Conservation (phyloP, 1,284 basidiomycete genomes). For the Heterobasidion occidentale region DNA sequence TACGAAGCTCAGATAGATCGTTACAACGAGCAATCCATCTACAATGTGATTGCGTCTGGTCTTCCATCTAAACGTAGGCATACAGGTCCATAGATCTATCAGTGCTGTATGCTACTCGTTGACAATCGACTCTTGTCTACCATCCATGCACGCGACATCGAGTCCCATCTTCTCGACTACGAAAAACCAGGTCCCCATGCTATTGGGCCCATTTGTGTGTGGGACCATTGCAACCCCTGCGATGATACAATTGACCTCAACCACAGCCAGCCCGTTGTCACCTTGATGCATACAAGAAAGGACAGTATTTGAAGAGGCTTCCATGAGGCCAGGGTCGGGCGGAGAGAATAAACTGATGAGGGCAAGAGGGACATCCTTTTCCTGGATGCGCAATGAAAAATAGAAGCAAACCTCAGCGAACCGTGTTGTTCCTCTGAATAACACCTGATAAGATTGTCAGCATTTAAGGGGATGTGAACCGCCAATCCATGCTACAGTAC, state of each 20-base stretch:
- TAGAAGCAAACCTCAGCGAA: conserved; percentile 20
- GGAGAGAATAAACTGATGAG: not conserved
- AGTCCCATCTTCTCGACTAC: not conserved
- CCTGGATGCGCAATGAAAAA: conserved; percentile 7
- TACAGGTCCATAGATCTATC: no score
- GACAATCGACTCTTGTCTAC: not conserved
- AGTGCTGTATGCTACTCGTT: not conserved
- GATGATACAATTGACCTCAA: conserved; percentile 12
- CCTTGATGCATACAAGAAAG: conserved; percentile 14
- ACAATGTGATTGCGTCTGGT: no score
- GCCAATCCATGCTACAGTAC: conserved; percentile 5
- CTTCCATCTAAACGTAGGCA: no score
- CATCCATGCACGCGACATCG: not conserved
- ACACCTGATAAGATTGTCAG: conserved; percentile 2
- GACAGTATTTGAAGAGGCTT: conserved; percentile 14
- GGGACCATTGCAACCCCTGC: conserved; percentile 22
- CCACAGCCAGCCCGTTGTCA: conserved; percentile 9
- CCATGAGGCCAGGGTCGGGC: conserved; percentile 12
- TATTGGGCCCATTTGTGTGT: not conserved
- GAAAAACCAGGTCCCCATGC: not conserved
- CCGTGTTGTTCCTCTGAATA: not conserved
- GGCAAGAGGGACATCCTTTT: not conserved
- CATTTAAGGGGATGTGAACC: not conserved
- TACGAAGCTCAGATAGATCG: no score
- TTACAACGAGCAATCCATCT: no score